A percentile compares a stretch with the other conserved stretches of the same genome.
Evolutionary conservation across 2,329 filamentous ascomycete genomes (phyloP).

Genomic region (Samsoniella hepiali): DNA sequence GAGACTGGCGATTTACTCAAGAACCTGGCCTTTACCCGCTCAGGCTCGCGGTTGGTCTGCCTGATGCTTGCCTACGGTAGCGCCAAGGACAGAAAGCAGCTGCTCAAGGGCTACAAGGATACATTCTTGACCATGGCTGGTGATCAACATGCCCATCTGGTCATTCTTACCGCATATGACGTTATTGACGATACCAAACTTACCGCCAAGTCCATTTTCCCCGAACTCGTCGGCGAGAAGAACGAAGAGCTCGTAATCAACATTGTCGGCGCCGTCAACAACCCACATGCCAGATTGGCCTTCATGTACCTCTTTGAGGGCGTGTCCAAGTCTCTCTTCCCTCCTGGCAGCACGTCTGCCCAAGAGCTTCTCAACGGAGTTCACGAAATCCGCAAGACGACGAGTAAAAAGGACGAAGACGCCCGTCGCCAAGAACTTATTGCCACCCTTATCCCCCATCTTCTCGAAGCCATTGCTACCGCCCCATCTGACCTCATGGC

Average conservation of each 20-base stretch:
- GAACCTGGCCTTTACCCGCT: constrained; percentile 93
- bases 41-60: constrained; percentile 77
- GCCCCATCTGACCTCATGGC: constrained; percentile 66
- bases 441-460: constrained; percentile 66
- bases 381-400: constrained; percentile 73
- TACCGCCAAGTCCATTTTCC: constrained; percentile 78
- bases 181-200: constrained; percentile 93
- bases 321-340: constrained; percentile 58
- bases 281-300: constrained; percentile 62
- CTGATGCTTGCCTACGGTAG: constrained; percentile 78
- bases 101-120: constrained; percentile 87
- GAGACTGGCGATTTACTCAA: constrained; percentile 87
- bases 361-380: constrained; percentile 72
- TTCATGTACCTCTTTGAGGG: constrained; percentile 80
- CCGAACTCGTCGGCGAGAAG: constrained; percentile 76
- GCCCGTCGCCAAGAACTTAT: constrained; percentile 73
- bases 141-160: constrained; percentile 72
- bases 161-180: constrained; percentile 84
- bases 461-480: constrained; percentile 70
- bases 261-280: constrained; percentile 61
- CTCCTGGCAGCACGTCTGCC: constrained; percentile 60
- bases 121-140: constrained; percentile 81
- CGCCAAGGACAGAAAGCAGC: constrained; percentile 88
- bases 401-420: constrained; percentile 88
- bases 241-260: constrained; percentile 60